Conservation (phyloP, 768 basidiomycete genomes). For the Postia placenta region DNA sequence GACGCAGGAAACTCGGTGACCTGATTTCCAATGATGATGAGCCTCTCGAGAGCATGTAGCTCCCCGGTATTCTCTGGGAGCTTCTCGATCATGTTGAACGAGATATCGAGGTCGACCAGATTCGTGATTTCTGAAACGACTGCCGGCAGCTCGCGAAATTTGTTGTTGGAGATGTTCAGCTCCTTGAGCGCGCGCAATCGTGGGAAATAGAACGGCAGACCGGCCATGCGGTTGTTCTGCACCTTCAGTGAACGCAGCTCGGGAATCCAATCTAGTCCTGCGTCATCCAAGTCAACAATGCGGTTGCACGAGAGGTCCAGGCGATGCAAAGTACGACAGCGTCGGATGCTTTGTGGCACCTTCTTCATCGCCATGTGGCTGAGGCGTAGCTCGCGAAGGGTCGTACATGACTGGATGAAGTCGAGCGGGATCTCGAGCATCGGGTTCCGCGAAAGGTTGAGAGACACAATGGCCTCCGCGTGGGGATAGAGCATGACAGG, state of each 20-base stretch:
- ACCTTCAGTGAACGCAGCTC: conserved; percentile 63
- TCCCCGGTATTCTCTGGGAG: conserved; percentile 77
- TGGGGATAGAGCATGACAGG: conserved; percentile 82
- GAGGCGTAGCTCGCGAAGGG: conserved; percentile 78
- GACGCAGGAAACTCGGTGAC: conserved; percentile 66
- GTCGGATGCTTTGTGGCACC: conserved; percentile 78
- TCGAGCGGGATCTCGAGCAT: conserved; percentile 96
- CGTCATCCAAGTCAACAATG: conserved; percentile 83
- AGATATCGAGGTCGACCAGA: conserved; percentile 86
- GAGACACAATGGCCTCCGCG: conserved; percentile 75
- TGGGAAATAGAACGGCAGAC: conserved; percentile 81
- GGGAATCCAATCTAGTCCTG: conserved; percentile 71
- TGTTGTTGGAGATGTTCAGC: conserved; percentile 95
- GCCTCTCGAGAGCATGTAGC: conserved; percentile 58
- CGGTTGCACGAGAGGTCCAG: conserved; percentile 91
- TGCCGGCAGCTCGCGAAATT: conserved; percentile 68
- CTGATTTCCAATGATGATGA: conserved; percentile 84
- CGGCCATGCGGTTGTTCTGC: conserved; percentile 89
- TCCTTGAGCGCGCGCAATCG: conserved; percentile 63
- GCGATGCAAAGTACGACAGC: conserved; percentile 65
- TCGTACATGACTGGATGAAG: conserved; percentile 85
- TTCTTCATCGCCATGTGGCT: conserved; percentile 93
- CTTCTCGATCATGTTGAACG: conserved; percentile 84
- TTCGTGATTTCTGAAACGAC: conserved; percentile 67
- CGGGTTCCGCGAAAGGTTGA: conserved; percentile 90